Evolutionary conservation across 495 filamentous ascomycete species (phyloP), one percentile per base, ranked within the genome.

Genomic region (Penicillium desertorum): DNA sequence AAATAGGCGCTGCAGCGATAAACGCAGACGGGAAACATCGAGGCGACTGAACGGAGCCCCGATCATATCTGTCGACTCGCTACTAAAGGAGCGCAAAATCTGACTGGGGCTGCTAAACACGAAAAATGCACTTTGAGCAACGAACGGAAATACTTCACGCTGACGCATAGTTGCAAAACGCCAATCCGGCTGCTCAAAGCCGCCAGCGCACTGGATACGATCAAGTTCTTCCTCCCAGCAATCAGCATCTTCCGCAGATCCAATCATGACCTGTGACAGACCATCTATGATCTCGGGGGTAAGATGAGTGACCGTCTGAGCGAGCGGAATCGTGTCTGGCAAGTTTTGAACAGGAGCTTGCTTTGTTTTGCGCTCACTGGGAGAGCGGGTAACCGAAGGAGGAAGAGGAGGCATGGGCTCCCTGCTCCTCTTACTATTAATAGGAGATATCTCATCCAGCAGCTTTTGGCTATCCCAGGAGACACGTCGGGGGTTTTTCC

Each of bases 121-220:
- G 60, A 87, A 87, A 66, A 89, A 92, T 3, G 91, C 69, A 48
- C 85, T 88, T 59, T 93, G 88, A 22, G 88, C 83, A 39, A 86
- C 74, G 65, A 92, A 94, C 4, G 74, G 62, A 44, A 76, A 79
- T 11, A 66, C 72, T 43, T 72, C 60, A 11, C 72, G 72, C 52
- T 78, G 76, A 5, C 66, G 68, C 30, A 59, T 42, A n/a, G 74
- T 71, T 30, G 75, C 74, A 64, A 70, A 71, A 17, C 56, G 63
- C 74, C 75, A 76, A 17, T 76, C 69, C 3, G 69, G 67, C 42
- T 73, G 65, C 16, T 79, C 75, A 39, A 74, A 76, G 30, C 57
- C 72, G 14, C 76, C 75, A 46, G 60, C 66, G 10, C 54, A 67
- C 42, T 79, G 70, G 39, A 79, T 76, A 25, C 65, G 63, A 34